Evolutionary conservation across 176 grass and related monocot genomes (phyloP), one percentile per base, ranked within the genome.

Genomic region (Chloris gayana): DNA sequence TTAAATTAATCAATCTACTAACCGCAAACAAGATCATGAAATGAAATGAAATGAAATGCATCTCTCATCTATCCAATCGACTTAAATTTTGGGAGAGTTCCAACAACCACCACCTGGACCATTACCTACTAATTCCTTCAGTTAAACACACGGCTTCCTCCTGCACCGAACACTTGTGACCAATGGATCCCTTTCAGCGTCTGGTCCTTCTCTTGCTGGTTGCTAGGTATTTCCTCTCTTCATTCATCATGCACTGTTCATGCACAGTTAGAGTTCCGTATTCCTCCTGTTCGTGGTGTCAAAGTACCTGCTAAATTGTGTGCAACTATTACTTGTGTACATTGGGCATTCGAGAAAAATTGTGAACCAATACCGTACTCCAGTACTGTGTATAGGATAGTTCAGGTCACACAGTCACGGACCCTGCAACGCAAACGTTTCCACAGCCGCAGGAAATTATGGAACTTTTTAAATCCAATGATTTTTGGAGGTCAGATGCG

Each of bases 21-120:
- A 53, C 56, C 21, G 12, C 18, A 63, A 44, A 37, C 57, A 42
- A 42, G 57, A 64, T 0, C 31, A 18, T 21, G 24, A 25, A 42
- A 54, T 10, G 33, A 38, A 42, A 54, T 10, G 33, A 38, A 64
- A 31, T 5, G 2, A 44, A 38, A 56, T 12, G n/a, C 29, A 35
- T 21, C 32, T 56, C 62, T 51, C 25, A 67, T 30, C 76, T n/a
- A 65, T n/a, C 58, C 17, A 54, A 64, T 41, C 49, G 29, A 64
- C 63, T 73, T 45, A 45, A 41, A 70, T 69, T 53, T 29, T 62
- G 19, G 32, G 6, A 39, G 32, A n/a, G 75, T 25, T 17, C 14
- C 32, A 67, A 45, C 84, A 73, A 74, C 84, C 60, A 44, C 84
- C 42, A 4, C 42, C 45, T 79, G 75, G 68, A 65, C 83, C 76